Percentiles rank a stretch among this genome's conserved stretches.
Evolutionary conservation across 257 asterid species (phyloP).

Genomic region (Schizonepeta tenuifolia): DNA sequence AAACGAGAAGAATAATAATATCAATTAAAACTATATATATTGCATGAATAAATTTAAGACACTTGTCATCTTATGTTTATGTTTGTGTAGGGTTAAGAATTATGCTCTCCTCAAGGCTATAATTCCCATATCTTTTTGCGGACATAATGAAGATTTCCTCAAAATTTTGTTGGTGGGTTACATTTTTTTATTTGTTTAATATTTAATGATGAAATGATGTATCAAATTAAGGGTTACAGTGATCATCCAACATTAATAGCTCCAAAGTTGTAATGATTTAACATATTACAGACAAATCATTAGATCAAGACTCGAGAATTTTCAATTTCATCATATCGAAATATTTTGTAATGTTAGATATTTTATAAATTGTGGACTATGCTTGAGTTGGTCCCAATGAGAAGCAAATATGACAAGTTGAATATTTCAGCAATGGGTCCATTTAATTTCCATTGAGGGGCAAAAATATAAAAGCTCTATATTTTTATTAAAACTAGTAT

Average conservation of each 20-base stretch:
- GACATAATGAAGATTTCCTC: slow-evolving; percentile 18
- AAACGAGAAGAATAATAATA: not conserved
- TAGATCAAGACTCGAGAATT: slow-evolving; percentile 2
- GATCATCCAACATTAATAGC: slow-evolving; percentile 12
- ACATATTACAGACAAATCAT: slow-evolving; percentile 11
- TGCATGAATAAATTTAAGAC: not conserved
- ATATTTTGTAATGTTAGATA: slow-evolving; percentile 28
- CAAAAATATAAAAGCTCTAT: not conserved
- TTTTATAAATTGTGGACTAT: slow-evolving; percentile 41
- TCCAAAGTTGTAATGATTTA: slow-evolving; percentile 21
- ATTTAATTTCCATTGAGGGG: slow-evolving; percentile 25
- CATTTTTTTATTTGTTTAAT: not conserved
- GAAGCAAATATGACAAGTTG: slow-evolving; percentile 45
- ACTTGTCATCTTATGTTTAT: slow-evolving; percentile 20
- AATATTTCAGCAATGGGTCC: slow-evolving; percentile 60
- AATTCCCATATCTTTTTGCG: slow-evolving; percentile 20
- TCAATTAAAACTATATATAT: too few relatives aligned
- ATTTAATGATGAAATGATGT: slow-evolving; percentile 22
- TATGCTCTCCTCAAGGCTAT: slow-evolving; percentile 17
- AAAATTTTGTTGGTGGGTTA: slow-evolving; percentile 4
- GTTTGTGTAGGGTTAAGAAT: slow-evolving; percentile 28
- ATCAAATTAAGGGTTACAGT: slow-evolving; percentile 13
- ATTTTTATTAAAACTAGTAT: not conserved
- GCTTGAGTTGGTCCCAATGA: slow-evolving; percentile 44
- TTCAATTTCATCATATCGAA: slow-evolving; percentile 5